Conservation (phyloP, 2,329 filamentous ascomycete genomes). For the Kalmusia sp. region DNA sequence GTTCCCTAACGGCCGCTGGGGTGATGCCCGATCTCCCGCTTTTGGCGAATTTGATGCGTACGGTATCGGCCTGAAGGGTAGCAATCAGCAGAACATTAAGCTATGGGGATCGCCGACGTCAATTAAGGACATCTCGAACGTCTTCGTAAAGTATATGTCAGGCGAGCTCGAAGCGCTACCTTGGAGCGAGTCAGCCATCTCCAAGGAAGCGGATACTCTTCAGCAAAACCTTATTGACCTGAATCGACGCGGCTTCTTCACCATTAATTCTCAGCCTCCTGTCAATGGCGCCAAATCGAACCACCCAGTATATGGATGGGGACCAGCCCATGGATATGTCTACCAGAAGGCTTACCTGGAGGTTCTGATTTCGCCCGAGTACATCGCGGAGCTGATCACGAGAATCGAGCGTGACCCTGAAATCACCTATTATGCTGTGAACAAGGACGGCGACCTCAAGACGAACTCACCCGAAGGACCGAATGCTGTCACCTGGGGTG, state of each 20-base stretch:
- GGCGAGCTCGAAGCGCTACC: slow-evolving; percentile 82
- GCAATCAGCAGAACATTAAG: slow-evolving; percentile 94
- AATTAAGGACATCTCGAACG: slow-evolving; percentile 77
- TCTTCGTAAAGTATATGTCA: slow-evolving; percentile 86
- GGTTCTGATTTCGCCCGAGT: slow-evolving; percentile 80
- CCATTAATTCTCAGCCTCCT: slow-evolving; percentile 96
- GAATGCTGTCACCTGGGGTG: slow-evolving; percentile 99
- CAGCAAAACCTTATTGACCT: slow-evolving; percentile 78
- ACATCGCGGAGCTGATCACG: slow-evolving; percentile 77
- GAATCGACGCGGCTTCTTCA: slow-evolving; percentile 86
- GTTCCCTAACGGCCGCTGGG: slow-evolving; percentile 98
- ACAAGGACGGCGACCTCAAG: slow-evolving; percentile 78
- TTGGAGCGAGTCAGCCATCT: slow-evolving; percentile 92
- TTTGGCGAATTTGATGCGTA: slow-evolving; percentile 96
- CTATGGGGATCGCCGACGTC: slow-evolving; percentile 88
- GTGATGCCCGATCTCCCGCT: slow-evolving; percentile 92
- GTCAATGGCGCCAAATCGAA: slow-evolving; percentile 90
- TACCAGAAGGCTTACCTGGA: slow-evolving; percentile 99
- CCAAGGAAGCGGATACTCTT: slow-evolving; percentile 80
- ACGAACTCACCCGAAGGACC: slow-evolving; percentile 90
- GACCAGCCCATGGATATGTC: slow-evolving; percentile 91
- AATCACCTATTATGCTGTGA: slow-evolving; percentile 93
- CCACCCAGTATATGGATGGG: slow-evolving; percentile 90
- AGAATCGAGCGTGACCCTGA: slow-evolving; percentile 81
- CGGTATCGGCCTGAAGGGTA: slow-evolving; percentile 90